Percentiles rank a stretch among this genome's conserved stretches.
These are phyloP conservation scores for Dovyalis caffra DNA, from an alignment of 345 rosid genomes.

Conservation along the genomic window DNA sequence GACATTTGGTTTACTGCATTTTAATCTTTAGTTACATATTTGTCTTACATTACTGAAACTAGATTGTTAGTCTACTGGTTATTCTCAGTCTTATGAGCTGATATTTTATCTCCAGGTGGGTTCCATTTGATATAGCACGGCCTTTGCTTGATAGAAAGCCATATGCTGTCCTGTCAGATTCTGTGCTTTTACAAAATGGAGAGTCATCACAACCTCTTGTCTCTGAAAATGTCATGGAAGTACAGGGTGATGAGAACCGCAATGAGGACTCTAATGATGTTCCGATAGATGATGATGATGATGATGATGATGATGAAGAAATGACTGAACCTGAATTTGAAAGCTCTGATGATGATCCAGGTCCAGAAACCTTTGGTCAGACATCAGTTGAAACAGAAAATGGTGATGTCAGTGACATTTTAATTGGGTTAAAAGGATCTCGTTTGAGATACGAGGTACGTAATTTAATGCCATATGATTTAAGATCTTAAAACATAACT, in stretches of 20 bases:
- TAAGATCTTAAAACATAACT: background rate
- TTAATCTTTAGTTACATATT: background rate
- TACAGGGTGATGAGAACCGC: conserved; percentile 39
- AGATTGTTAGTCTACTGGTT: background rate
- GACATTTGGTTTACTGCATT: background rate
- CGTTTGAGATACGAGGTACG: conserved; percentile 68
- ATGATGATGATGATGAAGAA: conserved; percentile 51
- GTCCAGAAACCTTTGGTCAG: conserved; percentile 25
- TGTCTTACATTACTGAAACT: background rate
- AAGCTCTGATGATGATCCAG: conserved; percentile 46
- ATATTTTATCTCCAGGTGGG: conserved; percentile 71
- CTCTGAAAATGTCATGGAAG: conserved; percentile 38
- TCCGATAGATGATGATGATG: conserved; percentile 43
- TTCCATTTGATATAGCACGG: conserved; percentile 57
- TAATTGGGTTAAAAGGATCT: conserved; percentile 46
- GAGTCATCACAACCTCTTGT: conserved; percentile 30
- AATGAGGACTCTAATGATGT: conserved; percentile 37
- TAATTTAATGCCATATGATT: background rate
- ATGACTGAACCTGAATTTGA: conserved; percentile 46
- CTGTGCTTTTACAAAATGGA: conserved; percentile 36
- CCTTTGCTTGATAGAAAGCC: conserved; percentile 71
- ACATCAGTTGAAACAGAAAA: conserved; percentile 26
- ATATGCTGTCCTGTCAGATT: conserved; percentile 72
- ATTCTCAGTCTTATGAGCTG: conserved; percentile 16
- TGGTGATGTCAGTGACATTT: conserved; percentile 44